phyloP scores from a whole-genome alignment of 345 rosid species.

The Psidium friedrichsthalianum region DNA sequence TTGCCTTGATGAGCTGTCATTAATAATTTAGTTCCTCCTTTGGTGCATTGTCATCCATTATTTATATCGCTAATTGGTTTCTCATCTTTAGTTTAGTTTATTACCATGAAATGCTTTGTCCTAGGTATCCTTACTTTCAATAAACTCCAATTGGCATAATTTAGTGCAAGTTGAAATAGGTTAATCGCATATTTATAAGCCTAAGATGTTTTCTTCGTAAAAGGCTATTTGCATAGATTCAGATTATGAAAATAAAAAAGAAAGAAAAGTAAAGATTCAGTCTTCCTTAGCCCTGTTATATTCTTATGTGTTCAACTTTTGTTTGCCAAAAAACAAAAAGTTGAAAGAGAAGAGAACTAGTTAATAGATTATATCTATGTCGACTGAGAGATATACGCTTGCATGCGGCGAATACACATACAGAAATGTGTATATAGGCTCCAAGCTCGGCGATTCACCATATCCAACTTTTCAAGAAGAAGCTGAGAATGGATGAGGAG shows the following conservation, averaged over 20 bases:
- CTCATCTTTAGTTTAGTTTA: not conserved
- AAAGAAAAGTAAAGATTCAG: not conserved
- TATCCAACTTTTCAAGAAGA: not conserved
- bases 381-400: not conserved
- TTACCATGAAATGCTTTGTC: not conserved
- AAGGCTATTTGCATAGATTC: not conserved
- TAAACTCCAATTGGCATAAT: not conserved
- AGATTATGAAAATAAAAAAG: not conserved
- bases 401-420: not conserved
- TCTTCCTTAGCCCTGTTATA: not conserved
- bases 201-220: not conserved
- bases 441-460: not conserved
- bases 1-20: not conserved
- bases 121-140: not conserved
- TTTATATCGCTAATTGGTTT: not conserved
- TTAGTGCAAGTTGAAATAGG: not conserved
- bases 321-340: not conserved
- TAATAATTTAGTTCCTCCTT: not conserved
- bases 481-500: constrained; percentile 34
- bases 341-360: not conserved
- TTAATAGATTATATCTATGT: not conserved
- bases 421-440: not conserved
- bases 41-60: not conserved
- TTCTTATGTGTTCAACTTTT: not conserved
- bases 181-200: not conserved